A percentile compares a stretch with the other conserved stretches of the same genome.
Conservation (phyloP, 805 yeast genomes). For the Sugiyamaella lignohabitans region DNA sequence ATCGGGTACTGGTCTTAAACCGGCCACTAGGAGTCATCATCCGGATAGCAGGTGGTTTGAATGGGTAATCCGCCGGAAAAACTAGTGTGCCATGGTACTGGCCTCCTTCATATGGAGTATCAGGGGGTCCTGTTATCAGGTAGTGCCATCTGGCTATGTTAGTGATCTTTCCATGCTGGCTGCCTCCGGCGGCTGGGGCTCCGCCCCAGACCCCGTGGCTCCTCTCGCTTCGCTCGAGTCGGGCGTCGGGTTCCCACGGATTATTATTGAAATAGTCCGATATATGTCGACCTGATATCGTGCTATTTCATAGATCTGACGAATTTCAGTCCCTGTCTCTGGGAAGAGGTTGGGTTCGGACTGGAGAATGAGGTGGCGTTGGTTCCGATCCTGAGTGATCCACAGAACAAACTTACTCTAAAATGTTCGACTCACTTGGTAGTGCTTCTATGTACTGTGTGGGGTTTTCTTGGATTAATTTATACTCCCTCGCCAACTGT, state of each 20-base stretch:
- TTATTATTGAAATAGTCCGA: no score
- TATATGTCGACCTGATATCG: no score
- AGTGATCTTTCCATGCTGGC: neutral
- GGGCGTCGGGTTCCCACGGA: neutral
- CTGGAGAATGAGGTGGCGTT: neutral
- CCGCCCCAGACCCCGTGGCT: neutral
- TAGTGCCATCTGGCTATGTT: conserved; percentile 61
- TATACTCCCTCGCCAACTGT: conserved; percentile 73
- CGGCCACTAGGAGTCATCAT: conserved; percentile 75
- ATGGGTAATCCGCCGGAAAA: conserved; percentile 82
- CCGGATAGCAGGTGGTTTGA: conserved; percentile 79
- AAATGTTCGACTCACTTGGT: conserved; percentile 79
- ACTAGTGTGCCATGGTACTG: conserved; percentile 84
- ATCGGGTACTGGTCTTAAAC: conserved; percentile 69
- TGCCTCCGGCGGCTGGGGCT: neutral
- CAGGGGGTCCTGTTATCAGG: conserved; percentile 85
- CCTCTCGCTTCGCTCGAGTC: neutral
- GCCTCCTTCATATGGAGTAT: conserved; percentile 79
- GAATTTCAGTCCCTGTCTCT: no score
- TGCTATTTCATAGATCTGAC: no score
- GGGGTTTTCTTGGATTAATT: conserved; percentile 66
- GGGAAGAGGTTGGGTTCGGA: no score
- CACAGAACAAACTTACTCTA: conserved; percentile 52
- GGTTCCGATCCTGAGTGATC: no score
- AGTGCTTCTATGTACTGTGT: conserved; percentile 80